A percentile compares a stretch with the other conserved stretches of the same genome.
phyloP scores from a whole-genome alignment of 2,329 filamentous ascomycete genomes.

The Eutypella sp. region DNA sequence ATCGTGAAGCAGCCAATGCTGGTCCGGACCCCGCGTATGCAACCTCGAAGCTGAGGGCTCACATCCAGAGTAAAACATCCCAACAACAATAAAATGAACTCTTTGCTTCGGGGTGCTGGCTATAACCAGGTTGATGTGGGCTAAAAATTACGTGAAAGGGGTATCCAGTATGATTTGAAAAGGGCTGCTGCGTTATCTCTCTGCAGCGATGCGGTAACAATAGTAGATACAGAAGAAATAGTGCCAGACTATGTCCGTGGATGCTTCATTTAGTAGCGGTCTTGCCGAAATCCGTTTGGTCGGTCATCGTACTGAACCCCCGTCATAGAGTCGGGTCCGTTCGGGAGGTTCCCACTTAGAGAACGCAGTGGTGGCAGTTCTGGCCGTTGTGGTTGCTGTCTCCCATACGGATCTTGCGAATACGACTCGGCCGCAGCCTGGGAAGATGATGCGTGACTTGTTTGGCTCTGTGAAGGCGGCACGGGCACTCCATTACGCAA shows the following conservation, averaged over 20 bases:
- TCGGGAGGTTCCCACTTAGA: conserved; percentile 39
- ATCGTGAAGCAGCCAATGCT: neutral
- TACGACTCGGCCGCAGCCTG: conserved; percentile 27
- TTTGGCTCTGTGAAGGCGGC: conserved; percentile 14
- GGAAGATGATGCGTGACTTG: conserved; percentile 18
- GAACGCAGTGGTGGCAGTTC: conserved; percentile 55
- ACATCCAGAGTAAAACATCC: neutral
- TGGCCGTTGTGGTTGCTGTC: conserved; percentile 30
- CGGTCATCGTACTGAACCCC: conserved; percentile 59
- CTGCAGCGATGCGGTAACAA: neutral
- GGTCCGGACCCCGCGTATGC: neutral
- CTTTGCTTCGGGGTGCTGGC: too few species aligned
- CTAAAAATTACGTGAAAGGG: neutral
- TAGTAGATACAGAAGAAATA: neutral
- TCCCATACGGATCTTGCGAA: conserved; percentile 21
- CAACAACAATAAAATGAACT: neutral
- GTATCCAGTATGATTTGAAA: neutral
- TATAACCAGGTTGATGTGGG: neutral
- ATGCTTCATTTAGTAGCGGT: conserved; percentile 24
- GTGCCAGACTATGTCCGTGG: neutral
- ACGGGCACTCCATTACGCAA: conserved; percentile 31
- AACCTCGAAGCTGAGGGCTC: neutral
- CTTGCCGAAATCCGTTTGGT: conserved; percentile 40
- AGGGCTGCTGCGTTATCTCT: neutral
- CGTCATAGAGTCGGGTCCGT: conserved; percentile 56